Evolutionary conservation across 2,329 filamentous ascomycete genomes (phyloP).

Genomic region (Colletotrichum camelliae): DNA sequence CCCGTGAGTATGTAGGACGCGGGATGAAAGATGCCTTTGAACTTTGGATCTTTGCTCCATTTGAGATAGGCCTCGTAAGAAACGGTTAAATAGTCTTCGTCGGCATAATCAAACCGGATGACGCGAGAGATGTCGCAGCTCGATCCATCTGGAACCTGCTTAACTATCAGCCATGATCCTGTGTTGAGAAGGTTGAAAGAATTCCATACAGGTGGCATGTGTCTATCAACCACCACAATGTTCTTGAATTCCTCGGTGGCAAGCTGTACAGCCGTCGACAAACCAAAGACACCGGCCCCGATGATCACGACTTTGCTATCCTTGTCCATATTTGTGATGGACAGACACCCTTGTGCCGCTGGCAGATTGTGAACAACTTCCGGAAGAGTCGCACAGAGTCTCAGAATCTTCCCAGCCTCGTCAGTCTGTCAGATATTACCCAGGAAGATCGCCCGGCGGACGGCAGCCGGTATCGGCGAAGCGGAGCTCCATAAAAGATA

Average conservation of each 20-base stretch:
- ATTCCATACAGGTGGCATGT: conserved; percentile 31
- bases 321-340: neutral
- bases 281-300: conserved; percentile 34
- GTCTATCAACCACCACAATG: conserved; percentile 39
- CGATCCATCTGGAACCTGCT: conserved; percentile 33
- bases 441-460: neutral
- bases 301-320: conserved; percentile 28
- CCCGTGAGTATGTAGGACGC: neutral
- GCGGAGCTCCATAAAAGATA: neutral
- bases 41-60: conserved; percentile 23
- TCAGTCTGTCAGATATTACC: neutral
- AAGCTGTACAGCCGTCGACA: conserved; percentile 31
- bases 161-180: neutral
- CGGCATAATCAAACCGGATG: conserved; percentile 64
- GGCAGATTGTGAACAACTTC: neutral
- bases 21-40: conserved; percentile 17
- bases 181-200: neutral
- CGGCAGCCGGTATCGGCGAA: neutral
- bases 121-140: conserved; percentile 45
- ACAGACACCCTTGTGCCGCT: no score
- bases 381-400: neutral
- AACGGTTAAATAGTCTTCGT: conserved; percentile 62
- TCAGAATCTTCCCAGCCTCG: neutral
- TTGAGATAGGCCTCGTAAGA: conserved; percentile 44
- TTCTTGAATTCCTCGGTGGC: conserved; percentile 29